Base-by-base conservation (phyloP, 306 rosid species). In the Inga leiocalycina region DNA sequence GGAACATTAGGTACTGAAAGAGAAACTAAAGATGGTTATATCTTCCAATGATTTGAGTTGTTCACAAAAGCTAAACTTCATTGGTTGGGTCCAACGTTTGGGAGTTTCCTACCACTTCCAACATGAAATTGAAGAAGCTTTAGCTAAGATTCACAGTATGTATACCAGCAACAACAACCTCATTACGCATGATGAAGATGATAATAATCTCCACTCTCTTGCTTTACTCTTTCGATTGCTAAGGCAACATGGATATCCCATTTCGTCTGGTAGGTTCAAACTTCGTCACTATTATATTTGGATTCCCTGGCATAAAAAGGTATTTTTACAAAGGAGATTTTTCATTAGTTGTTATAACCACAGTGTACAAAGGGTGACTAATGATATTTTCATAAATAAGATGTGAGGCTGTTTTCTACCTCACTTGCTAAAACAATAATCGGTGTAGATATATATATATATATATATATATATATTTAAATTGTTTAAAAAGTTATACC, bases 221-320 rank as follows among this genome's bases (percentile, higher is more conserved):
- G 79, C 90, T 46, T 86, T 90, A 34, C 45, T 49, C 19, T 90
- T 88, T 78, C 87, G 93, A 2, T 5, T 88, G 24, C 74, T 90
- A 4, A 79, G 93, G 52, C 83, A 87, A 84, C 85, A 88, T 22
- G 89, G 89, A 32, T 77, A 79, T 37, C 16, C 45, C 10, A 34
- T 82, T 74, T 79, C 88, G 0, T 45, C 77, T 34, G 88, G 91
- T 57, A 57, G 9, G 22, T n/a, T n/a, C 6, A 5, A 52, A 37
- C 41, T 37, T 37, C 8, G 41, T 37, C 41, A 37, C 41, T 37
- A 37, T 44, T 44, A 37, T 37, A 5, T 37, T 37, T 37, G 41
- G 41, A 37, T 37, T 37, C 41, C 8, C 41, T 37, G 8, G 41
- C 41, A 37, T 37, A 37, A 37, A 37, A 37, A 37, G 41, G 41